Evolutionary conservation across 2,329 filamentous ascomycete genomes (phyloP).

Genomic region (Lachnellula occidentalis): DNA sequence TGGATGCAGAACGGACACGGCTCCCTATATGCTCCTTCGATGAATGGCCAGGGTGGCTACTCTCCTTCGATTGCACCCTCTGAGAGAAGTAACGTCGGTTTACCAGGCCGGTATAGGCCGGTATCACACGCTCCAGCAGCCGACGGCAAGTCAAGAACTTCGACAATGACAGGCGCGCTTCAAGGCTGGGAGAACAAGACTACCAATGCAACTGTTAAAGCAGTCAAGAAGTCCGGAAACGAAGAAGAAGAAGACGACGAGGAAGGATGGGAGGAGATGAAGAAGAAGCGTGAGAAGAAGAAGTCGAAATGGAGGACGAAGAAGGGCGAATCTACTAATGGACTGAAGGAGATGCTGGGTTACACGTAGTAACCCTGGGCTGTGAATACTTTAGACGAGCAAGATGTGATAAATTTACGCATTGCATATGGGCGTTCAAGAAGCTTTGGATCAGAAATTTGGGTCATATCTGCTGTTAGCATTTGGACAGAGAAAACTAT

Average conservation of each 20-base stretch:
- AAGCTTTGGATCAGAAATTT: constrained; percentile 19
- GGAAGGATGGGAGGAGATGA: constrained; percentile 65
- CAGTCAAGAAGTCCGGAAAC: constrained; percentile 36
- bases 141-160: constrained; percentile 30
- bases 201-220: constrained; percentile 36
- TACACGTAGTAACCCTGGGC: constrained; percentile 21
- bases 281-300: constrained; percentile 63
- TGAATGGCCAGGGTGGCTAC: constrained; percentile 55
- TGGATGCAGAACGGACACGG: constrained; percentile 45
- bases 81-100: constrained; percentile 88
- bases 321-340: constrained; percentile 36
- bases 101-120: constrained; percentile 84
- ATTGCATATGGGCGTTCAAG: constrained; percentile 25
- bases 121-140: constrained; percentile 60
- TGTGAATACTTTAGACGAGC: constrained; percentile 12
- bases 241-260: constrained; percentile 59
- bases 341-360: constrained; percentile 29
- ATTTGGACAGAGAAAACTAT: constrained; percentile 1
- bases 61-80: constrained; percentile 90
- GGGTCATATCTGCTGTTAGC: constrained; percentile 8
- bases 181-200: constrained; percentile 32
- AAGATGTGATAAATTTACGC: constrained; percentile 14
- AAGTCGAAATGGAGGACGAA: constrained; percentile 60
- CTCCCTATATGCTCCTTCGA: constrained; percentile 45
- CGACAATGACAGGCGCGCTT: constrained; percentile 29